Base-by-base conservation (phyloP, 129 eudicot species). In the Pulicaria dysenterica region DNA sequence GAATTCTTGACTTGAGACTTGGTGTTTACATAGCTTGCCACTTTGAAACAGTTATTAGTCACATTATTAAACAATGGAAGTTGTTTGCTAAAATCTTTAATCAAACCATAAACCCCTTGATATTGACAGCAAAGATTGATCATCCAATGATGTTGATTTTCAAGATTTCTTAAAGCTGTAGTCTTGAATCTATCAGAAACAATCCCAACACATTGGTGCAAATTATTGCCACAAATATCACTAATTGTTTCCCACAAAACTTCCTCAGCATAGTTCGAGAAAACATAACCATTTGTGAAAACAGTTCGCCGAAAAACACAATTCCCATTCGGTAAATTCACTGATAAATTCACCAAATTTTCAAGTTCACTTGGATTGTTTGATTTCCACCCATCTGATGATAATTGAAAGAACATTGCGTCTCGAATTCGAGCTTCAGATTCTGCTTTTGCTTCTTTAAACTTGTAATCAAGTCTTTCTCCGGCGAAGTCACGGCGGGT, bases 111-210 rank as follows among this genome's bases (percentile, higher is more conserved):
- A 59, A 91, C 87, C 44, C 86, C 97, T 61, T 79, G 88, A 61
- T 72, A 82, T 78, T 91, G 97, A 76, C 97, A 91, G 48, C 77
- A 66, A n/a, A 88, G 81, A 63, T 91, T 91, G 53, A 91, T 85
- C 97, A 91, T 88, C 97, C 95, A 91, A 41, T 81, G 92, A 74
- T 91, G 80, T 67, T 86, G 97, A 72, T 67, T 79, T 74, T 91
- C 97, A 17, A 91, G 77, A 77, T 83, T 86, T 82, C 82, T 86
- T 85, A 91, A 77, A 10, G 92, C 93, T 64, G 78, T 82, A 57
- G 61, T 79, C 80, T 86, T 91, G 64, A 91, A 91, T 82, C 70
- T 91, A 80, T 91, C 97, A 6, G 96, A 77, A 65, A 91, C 91
- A 40, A 91, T 84, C 5, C 97, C 97, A 4, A 84, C 96, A 75